Evolutionary conservation across 495 filamentous ascomycete genomes (phyloP).

Genomic region (Clohesyomyces aquaticus): DNA sequence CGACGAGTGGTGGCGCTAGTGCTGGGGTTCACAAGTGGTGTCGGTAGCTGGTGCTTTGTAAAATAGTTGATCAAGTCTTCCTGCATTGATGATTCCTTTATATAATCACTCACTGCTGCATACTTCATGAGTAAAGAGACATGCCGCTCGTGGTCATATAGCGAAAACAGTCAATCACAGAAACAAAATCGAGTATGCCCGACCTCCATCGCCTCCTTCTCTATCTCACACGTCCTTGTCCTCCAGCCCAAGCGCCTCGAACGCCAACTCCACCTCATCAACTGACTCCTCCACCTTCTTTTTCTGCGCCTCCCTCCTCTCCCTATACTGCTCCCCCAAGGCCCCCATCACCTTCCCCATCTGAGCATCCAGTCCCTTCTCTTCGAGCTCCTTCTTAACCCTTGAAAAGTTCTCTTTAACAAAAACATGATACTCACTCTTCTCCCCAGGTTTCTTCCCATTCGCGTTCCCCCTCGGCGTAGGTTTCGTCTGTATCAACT

Average conservation of each 20-base stretch:
- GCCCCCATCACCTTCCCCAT: constrained; percentile 64
- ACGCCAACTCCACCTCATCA: constrained; percentile 41
- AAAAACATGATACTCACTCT: constrained; percentile 65
- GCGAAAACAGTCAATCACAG: too few species aligned
- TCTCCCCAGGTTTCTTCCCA: constrained; percentile 23
- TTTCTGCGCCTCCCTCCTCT: constrained; percentile 44
- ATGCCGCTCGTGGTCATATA: too few species aligned
- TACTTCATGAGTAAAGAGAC: too few species aligned
- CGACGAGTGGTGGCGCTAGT: too few species aligned
- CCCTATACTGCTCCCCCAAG: constrained; percentile 57
- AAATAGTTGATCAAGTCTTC: too few species aligned
- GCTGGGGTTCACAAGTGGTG: too few species aligned
- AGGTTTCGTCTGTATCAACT: constrained; percentile 78
- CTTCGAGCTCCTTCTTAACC: constrained; percentile 61
- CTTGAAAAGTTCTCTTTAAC: constrained; percentile 65
- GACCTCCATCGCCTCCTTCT: too few species aligned
- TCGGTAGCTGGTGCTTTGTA: too few species aligned
- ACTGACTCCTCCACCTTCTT: constrained; percentile 6
- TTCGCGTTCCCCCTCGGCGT: constrained; percentile 56
- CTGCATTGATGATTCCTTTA: too few species aligned
- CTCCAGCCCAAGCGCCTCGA: constrained; percentile 18
- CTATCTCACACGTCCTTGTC: constrained; percentile 12
- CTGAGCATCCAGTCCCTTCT: constrained; percentile 60
- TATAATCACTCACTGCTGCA: too few species aligned
- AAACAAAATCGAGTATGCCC: too few species aligned